Percentiles rank a stretch among this genome's conserved stretches.
phyloP scores from a whole-genome alignment of 306 rosid genomes.

The Cucurbita moschata region DNA sequence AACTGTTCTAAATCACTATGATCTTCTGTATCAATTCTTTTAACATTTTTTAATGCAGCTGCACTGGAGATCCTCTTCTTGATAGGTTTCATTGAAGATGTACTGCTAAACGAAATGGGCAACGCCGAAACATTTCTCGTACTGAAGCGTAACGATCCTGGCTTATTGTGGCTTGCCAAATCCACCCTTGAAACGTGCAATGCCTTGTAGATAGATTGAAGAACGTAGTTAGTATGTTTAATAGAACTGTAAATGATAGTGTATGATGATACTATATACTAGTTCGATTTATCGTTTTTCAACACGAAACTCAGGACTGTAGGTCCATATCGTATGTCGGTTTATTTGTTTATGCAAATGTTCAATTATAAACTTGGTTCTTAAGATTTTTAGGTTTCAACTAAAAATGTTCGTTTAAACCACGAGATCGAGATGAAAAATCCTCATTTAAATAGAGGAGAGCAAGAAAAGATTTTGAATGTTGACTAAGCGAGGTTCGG shows the following conservation, averaged over 20 bases:
- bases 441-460: no score
- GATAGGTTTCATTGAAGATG: conserved; percentile 70
- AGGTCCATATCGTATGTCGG: no score
- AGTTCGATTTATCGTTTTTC: background rate
- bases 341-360: no score
- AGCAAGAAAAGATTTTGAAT: no score
- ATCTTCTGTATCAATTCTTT: background rate
- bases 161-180: conserved; percentile 89
- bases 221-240: background rate
- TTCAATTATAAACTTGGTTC: no score
- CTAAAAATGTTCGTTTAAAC: no score
- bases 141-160: conserved; percentile 84
- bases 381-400: no score
- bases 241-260: background rate
- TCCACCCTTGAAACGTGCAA: conserved; percentile 52
- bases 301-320: background rate
- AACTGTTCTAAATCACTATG: background rate
- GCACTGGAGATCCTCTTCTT: conserved; percentile 56
- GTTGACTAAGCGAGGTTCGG: no score
- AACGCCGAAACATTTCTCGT: conserved; percentile 57
- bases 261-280: background rate
- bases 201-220: conserved; percentile 23
- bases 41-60: conserved; percentile 32
- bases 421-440: no score
- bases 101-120: conserved; percentile 45